Conservation (phyloP, 2,329 filamentous ascomycete species). For the Botrytis aclada region DNA sequence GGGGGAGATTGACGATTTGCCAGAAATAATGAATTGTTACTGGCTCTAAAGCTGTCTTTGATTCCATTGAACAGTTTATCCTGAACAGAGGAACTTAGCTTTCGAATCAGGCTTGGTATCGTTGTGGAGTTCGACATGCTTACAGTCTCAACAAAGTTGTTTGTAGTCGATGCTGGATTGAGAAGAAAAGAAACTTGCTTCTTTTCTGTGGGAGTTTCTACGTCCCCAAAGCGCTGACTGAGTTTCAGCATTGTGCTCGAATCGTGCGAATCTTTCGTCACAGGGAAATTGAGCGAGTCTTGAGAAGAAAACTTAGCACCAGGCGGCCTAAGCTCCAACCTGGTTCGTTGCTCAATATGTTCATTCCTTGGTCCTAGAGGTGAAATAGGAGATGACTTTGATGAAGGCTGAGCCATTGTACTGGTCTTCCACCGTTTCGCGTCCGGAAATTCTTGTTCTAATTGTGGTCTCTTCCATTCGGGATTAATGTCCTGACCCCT, state of each 20-base stretch:
- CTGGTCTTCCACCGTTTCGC: neutral
- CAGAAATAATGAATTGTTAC: neutral
- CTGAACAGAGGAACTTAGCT: neutral
- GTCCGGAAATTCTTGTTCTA: neutral
- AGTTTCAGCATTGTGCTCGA: slow-evolving; percentile 59
- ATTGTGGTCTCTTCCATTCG: neutral
- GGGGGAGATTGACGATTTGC: slow-evolving; percentile 40
- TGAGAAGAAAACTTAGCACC: slow-evolving; percentile 37
- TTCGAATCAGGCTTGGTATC: neutral
- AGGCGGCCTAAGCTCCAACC: slow-evolving; percentile 15
- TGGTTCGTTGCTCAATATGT: neutral
- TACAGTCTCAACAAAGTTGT: neutral
- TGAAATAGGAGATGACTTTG: neutral
- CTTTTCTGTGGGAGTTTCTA: neutral
- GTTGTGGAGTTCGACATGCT: neutral
- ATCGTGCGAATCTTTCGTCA: slow-evolving; percentile 74
- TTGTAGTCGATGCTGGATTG: neutral
- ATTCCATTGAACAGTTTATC: neutral
- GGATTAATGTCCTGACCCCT: neutral
- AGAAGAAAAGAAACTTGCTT: neutral
- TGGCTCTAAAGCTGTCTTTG: neutral
- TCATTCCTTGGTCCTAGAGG: neutral
- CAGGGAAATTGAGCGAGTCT: slow-evolving; percentile 58
- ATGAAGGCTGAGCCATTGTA: neutral
- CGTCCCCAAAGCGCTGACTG: slow-evolving; percentile 59